A percentile compares a stretch with the other conserved stretches of the same genome.
Conservation (phyloP, 2,329 filamentous ascomycete species). For the Byssoonygena ceratinophila region DNA sequence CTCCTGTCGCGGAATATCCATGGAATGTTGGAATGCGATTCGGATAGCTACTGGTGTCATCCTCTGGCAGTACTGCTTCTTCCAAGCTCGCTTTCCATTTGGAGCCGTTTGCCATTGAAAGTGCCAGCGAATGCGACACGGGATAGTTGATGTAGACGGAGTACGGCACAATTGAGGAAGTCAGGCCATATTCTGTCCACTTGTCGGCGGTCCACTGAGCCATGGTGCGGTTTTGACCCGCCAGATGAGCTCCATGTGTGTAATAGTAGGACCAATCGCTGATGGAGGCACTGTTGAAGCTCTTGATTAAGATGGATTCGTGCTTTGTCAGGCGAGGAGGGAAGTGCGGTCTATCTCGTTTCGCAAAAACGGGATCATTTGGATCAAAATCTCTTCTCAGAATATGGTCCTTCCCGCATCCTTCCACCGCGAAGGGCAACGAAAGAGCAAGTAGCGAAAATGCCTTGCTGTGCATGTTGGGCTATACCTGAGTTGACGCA, state of each 20-base stretch:
- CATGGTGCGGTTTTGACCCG: slow-evolving; percentile 24
- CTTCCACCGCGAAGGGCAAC: slow-evolving; percentile 14
- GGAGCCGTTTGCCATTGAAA: slow-evolving; percentile 19
- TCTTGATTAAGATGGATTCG: slow-evolving; percentile 23
- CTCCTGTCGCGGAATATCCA: slow-evolving; percentile 39
- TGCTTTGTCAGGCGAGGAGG: slow-evolving; percentile 22
- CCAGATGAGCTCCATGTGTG: slow-evolving; percentile 25
- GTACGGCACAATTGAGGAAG: slow-evolving; percentile 20
- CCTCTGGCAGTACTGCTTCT: slow-evolving; percentile 20
- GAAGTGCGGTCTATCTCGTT: slow-evolving; percentile 17
- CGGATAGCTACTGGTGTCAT: slow-evolving; percentile 20
- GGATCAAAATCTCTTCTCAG: slow-evolving; percentile 10
- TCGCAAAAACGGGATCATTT: slow-evolving; percentile 15
- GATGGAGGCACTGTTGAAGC: slow-evolving; percentile 22
- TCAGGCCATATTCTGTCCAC: slow-evolving; percentile 23
- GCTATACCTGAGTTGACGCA: not conserved
- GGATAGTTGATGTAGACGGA: slow-evolving; percentile 24
- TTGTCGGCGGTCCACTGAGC: slow-evolving; percentile 26
- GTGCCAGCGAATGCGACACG: slow-evolving; percentile 21
- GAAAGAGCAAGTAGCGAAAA: slow-evolving; percentile 16
- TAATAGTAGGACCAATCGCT: slow-evolving; percentile 25
- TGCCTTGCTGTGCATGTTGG: slow-evolving; percentile 12
- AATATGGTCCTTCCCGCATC: slow-evolving; percentile 13
- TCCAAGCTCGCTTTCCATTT: slow-evolving; percentile 17
- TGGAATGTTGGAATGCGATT: slow-evolving; percentile 39